These are phyloP conservation scores for Hypoxylon sp. DNA, from an alignment of 2,329 filamentous ascomycete genomes.

Conservation along the genomic window DNA sequence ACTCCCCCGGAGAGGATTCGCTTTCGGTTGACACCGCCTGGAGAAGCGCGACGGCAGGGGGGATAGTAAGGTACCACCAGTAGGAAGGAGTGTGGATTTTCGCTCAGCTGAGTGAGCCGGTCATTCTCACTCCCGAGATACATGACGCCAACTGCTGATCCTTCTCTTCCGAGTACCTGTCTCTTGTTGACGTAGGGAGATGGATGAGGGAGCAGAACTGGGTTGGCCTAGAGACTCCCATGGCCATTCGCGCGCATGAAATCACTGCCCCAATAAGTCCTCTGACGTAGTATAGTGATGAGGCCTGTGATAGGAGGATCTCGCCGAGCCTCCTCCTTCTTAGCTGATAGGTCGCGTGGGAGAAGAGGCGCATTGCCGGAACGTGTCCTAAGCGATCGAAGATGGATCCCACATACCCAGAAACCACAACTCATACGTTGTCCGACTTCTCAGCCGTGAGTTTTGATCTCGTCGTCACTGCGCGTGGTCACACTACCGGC, in stretches of 20 bases:
- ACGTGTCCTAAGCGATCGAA: not conserved
- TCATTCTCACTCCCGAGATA: not conserved
- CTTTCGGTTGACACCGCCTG: conserved; percentile 13
- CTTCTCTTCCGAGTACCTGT: too few relatives aligned
- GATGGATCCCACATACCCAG: not conserved
- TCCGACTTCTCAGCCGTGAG: too few relatives aligned
- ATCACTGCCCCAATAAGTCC: too few relatives aligned
- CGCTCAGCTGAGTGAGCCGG: conserved; percentile 27
- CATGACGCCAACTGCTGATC: too few relatives aligned
- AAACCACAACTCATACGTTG: too few relatives aligned
- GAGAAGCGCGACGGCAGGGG: not conserved
- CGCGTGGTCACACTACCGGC: too few relatives aligned
- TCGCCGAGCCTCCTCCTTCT: conserved; percentile 7
- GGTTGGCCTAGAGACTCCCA: too few relatives aligned
- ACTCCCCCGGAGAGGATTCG: conserved; percentile 19
- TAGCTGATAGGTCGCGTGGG: conserved; percentile 1
- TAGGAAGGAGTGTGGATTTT: conserved; percentile 16
- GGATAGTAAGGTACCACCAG: not conserved
- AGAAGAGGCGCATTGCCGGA: not conserved
- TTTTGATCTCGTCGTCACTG: too few relatives aligned
- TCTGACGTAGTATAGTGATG: too few relatives aligned
- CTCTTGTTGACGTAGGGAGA: too few relatives aligned
- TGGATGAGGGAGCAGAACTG: too few relatives aligned
- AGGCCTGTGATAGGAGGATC: not conserved
- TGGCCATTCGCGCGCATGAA: too few relatives aligned